Conservation (phyloP, 768 basidiomycete genomes). For the Xanthoconium stramineum region DNA sequence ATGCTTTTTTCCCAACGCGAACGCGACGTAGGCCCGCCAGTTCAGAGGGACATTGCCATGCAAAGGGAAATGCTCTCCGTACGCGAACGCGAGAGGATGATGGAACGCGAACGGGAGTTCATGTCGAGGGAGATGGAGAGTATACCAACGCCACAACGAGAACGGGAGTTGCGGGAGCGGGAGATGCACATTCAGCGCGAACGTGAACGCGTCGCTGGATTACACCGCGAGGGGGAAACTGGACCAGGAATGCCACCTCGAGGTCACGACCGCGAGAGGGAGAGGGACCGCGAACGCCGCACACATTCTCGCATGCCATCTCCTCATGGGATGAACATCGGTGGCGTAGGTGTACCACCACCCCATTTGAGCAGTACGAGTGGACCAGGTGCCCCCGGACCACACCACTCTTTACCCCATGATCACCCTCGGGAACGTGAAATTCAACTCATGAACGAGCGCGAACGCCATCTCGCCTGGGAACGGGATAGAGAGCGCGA, state of each 20-base stretch:
- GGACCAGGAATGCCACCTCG: conserved; percentile 25
- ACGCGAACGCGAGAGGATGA: conserved; percentile 24
- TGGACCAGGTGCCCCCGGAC: conserved; percentile 21
- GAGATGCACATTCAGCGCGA: conserved; percentile 28
- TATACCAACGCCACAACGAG: conserved; percentile 20
- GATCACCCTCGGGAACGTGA: conserved; percentile 28
- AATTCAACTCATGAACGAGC: conserved; percentile 16
- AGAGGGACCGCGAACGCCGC: conserved; percentile 31
- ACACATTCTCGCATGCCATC: conserved; percentile 26
- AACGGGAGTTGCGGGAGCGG: conserved; percentile 26
- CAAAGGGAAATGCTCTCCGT: conserved; percentile 19
- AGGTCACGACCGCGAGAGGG: conserved; percentile 28
- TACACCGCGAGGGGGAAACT: conserved; percentile 23
- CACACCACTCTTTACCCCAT: conserved; percentile 21
- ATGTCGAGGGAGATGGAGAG: conserved; percentile 24
- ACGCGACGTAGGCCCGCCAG: conserved; percentile 16
- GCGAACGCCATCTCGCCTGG: conserved; percentile 27
- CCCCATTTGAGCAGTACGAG: conserved; percentile 2
- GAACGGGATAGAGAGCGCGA: conserved; percentile 27
- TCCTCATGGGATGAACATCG: conserved; percentile 17
- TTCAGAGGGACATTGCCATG: conserved; percentile 20
- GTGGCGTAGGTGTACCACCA: conserved; percentile 10
- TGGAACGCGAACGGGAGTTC: conserved; percentile 24
- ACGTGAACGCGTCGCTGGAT: conserved; percentile 22
- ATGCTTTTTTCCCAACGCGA: conserved; percentile 24